Percentiles rank a stretch among this genome's conserved stretches.
These are phyloP conservation scores for Trametes gibbosa DNA, from an alignment of 768 basidiomycete genomes.

Conservation along the genomic window DNA sequence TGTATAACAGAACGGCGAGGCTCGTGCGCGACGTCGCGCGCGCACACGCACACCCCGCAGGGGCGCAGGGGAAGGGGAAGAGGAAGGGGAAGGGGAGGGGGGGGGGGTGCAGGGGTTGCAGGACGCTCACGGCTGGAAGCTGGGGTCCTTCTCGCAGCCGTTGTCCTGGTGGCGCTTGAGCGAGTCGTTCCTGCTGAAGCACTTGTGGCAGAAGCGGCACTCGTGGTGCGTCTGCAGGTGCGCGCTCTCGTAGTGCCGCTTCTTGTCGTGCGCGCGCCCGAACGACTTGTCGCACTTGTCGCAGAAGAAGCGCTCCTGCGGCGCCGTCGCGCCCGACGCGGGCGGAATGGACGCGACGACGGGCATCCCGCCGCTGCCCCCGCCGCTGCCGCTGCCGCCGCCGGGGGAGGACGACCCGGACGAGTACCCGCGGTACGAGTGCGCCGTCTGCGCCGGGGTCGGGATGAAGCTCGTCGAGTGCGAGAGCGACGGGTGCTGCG, in stretches of 20 bases:
- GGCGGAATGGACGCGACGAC: conserved; percentile 25
- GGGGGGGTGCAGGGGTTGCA: too few species aligned
- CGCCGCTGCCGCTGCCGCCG: neutral
- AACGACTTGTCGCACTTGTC: conserved; percentile 77
- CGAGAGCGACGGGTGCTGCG: conserved; percentile 16
- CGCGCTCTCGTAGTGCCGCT: conserved; percentile 78
- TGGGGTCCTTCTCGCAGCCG: conserved; percentile 67
- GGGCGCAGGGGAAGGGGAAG: too few species aligned
- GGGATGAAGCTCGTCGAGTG: conserved; percentile 20
- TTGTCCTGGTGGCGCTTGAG: conserved; percentile 82
- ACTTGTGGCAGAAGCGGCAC: conserved; percentile 73
- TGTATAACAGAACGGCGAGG: conserved; percentile 4
- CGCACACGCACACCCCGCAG: neutral
- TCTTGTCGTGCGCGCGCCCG: conserved; percentile 77
- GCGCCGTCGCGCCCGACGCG: conserved; percentile 31
- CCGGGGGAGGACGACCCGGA: conserved; percentile 10
- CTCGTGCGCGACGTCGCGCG: conserved; percentile 2
- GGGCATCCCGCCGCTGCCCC: conserved; percentile 1
- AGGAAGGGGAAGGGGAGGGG: too few species aligned
- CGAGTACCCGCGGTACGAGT: conserved; percentile 17
- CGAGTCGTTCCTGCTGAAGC: conserved; percentile 77
- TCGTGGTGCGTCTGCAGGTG: conserved; percentile 63
- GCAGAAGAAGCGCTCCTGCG: conserved; percentile 70
- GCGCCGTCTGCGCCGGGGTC: conserved; percentile 21
- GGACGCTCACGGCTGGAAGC: conserved; percentile 24